Percentiles rank a stretch among this genome's conserved stretches.
Conservation (phyloP, 768 basidiomycete genomes). For the Naganishia vaughanmartiniae region DNA sequence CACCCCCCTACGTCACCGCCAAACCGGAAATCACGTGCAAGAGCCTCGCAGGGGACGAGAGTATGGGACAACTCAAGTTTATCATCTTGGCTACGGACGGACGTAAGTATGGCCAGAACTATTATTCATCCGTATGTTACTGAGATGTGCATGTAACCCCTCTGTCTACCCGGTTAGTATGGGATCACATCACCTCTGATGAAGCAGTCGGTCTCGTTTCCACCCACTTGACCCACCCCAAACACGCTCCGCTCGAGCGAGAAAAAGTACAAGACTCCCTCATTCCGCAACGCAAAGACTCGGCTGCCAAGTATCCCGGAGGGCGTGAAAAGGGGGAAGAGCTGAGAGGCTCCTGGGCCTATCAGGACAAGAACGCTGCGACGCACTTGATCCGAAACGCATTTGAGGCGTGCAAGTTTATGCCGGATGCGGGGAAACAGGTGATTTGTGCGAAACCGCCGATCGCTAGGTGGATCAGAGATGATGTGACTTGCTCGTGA, state of each 20-base stretch:
- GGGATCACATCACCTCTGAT: constrained; percentile 48
- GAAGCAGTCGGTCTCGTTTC: constrained; percentile 45
- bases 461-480: constrained; percentile 43
- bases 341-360: constrained; percentile 38
- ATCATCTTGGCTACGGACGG: constrained; percentile 50
- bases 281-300: background rate
- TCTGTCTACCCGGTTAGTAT: too few species aligned
- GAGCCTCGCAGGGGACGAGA: constrained; percentile 30
- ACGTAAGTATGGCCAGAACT: constrained; percentile 37
- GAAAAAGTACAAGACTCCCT: background rate
- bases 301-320: background rate
- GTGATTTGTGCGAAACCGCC: constrained; percentile 36
- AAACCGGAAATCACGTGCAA: constrained; percentile 46
- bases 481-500: constrained; percentile 49
- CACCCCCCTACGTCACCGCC: constrained; percentile 49
- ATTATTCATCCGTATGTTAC: background rate
- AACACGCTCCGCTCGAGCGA: constrained; percentile 21
- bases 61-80: constrained; percentile 45
- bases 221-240: constrained; percentile 40
- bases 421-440: constrained; percentile 34
- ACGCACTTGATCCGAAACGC: constrained; percentile 50
- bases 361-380: constrained; percentile 46
- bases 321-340: background rate
- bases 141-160: too few species aligned
- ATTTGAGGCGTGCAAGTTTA: constrained; percentile 26